Evolutionary conservation across 2,329 filamentous ascomycete species (phyloP), one percentile per base, ranked within the genome.

Genomic region (Penicillium sp.): DNA sequence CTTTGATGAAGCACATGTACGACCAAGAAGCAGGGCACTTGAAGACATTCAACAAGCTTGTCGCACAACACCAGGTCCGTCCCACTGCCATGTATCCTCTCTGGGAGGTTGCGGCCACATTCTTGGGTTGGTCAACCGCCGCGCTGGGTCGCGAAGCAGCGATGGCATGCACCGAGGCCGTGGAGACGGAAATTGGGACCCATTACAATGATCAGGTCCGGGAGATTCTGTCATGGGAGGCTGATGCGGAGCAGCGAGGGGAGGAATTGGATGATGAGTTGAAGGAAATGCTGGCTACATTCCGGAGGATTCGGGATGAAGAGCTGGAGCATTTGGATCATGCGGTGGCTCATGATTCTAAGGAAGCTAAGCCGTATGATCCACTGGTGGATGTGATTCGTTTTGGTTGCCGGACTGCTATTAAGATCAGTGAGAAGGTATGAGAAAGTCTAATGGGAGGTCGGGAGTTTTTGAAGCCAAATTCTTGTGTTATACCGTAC

Each of bases 91-190:
- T 99, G 80, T 96, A 96, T 70, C 95, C 95, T 0, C 62, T 97
- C 2, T 99, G 95, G 95, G 86, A 88, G 44, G 81, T 87, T 8
- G 86, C 93, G 11, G 91, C 95, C 1, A 88, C 89, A 0, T 85
- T 88, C 0, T 77, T 99, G 8, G 95, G 95, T 19, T 97, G 95
- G 92, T 84, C 85, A 4, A 99, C 95, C 0, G 95, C 90, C 0
- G 78, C 95, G 43, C 83, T 99, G 83, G 93, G 95, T 1, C 85
- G 92, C 49, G 92, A 98, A 77, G 93, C 93, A 2, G 93, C 95
- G 35, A 99, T 99, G 95, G 95, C 95, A 13, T 99, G 95, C 73
- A 98, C 95, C 0, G 95, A 99, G 77, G 95, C 95, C 1, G 93
- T 99, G 1, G 95, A 99, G 81, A 99, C 93, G 7, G 95, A 98